Conservation (phyloP, 2,329 filamentous ascomycete species). For the Calonectria honghensis region DNA sequence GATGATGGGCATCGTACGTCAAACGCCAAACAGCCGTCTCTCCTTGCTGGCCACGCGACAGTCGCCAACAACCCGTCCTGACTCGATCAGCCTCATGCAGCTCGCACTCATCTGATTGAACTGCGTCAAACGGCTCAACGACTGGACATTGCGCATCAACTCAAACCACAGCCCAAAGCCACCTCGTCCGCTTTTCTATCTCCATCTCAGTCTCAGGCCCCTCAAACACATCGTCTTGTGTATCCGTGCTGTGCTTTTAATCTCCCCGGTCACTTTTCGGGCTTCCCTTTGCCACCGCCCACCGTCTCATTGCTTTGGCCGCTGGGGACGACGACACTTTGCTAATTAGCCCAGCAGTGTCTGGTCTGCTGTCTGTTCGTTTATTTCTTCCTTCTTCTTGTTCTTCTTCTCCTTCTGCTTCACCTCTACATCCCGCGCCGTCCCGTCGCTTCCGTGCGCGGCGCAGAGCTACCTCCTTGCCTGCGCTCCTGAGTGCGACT, state of each 20-base stretch:
- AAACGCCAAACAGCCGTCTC: constrained; percentile 8
- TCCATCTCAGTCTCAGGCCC: constrained; percentile 16
- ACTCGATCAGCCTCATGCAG: constrained; percentile 26
- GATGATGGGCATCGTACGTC: not conserved
- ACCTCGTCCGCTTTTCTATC: constrained; percentile 17
- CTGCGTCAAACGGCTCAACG: constrained; percentile 22
- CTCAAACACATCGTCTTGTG: constrained; percentile 6
- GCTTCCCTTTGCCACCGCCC: constrained; percentile 24
- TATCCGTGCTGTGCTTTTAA: constrained; percentile 24
- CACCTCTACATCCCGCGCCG: not conserved
- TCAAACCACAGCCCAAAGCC: constrained; percentile 28
- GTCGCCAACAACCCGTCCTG: not conserved
- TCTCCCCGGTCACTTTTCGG: constrained; percentile 19
- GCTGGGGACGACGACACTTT: constrained; percentile 19
- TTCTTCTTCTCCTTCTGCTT: not conserved
- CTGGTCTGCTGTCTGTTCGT: not conserved
- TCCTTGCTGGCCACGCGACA: constrained; percentile 9
- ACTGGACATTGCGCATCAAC: constrained; percentile 23
- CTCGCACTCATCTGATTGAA: constrained; percentile 15
- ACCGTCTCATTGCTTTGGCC: constrained; percentile 18
- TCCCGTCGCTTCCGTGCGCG: constrained; percentile 20
- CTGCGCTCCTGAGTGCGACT: constrained; percentile 6
- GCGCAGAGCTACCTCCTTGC: constrained; percentile 12
- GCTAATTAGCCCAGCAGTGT: constrained; percentile 15
- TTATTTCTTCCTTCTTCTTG: not conserved